Base-by-base conservation (phyloP, 352 stramenopile species). In the Thraustotheca clavata region DNA sequence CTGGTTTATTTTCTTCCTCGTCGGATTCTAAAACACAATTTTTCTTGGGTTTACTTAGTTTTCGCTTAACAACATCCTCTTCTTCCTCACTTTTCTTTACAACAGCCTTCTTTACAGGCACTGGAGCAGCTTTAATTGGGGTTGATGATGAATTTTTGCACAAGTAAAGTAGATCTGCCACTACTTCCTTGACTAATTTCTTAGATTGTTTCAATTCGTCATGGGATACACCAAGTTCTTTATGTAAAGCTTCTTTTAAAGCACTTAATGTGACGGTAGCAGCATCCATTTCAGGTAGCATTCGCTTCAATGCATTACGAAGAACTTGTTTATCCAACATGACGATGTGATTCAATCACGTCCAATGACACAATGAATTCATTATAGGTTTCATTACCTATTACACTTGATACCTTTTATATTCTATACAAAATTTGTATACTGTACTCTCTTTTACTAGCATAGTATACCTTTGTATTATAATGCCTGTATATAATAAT, bases 241-340 rank as follows among this genome's bases (percentile, higher is more conserved):
- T 38, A 18, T 79, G 78, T 31, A 94, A 60, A 40, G 76, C 76
- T 49, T 78, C 59, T 63, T 79, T 72, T 31, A 94, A 62, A 26
- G 70, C 60, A 12, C 73, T 69, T 8, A 91, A 46, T 18, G 74
- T 89, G 46, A 77, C 76, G 20, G 70, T 73, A 27, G 69, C 43
- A 16, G 71, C 71, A 49, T 91, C 72, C 71, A 94, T 76, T 8
- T 59, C 63, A 32, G 84, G 82, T 1, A 91, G 72, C 18, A 89
- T 70, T 49, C 77, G 52, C 35, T 67, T 57, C 59, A 94, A 69
- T 61, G 69, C 80, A 11, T 55, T 48, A 31, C 35, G 33, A 9
- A 84, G 59, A 47, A 74, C 68, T 34, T 69, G 29, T 38, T 73
- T 9, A 4, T 39, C 69, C 11, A 52, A 2, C 20, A 83, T 55